Base-by-base conservation (phyloP, 371 early-diverging fungal species). In the Mortierella sp. region DNA sequence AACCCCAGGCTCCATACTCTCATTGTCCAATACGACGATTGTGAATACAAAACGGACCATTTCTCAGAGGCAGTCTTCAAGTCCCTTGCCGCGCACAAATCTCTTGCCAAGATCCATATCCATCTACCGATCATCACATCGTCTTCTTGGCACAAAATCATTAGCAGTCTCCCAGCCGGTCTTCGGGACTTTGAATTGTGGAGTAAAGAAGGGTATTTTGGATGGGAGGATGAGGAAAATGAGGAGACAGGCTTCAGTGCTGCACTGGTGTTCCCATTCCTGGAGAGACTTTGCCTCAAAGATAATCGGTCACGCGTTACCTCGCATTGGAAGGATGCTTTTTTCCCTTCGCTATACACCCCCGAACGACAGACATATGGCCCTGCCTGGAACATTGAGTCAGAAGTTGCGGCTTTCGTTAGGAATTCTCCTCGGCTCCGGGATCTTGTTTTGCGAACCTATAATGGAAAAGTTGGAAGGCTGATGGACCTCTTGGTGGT, bases 11-110 rank as follows among this genome's bases (percentile, higher is more conserved):
- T 71, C 14, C 71, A 16, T 26, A 71, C 71, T 21, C 16, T 71
- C 10, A 10, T 14, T 16, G 26, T 71, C 19, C 10, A 71, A 7
- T 26, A 71, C 13, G 2, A 28, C 5, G 71, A 71, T 10, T 2
- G 6, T n/a, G 14, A 14, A 14, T 71, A 45, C 71, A 71, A 8
- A 47, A 28, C 11, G 45, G 47, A 44, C 47, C 44, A 47, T 16
- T 47, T 71, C 28, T 45, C 71, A 45, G 71, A 71, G 16, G 8
- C 71, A 11, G 71, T 71, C 47, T 28, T 71, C 71, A 16, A 71
- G 28, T 71, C 71, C 16, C 28, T 71, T 6, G 45, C 26, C 0
- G 3, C 71, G 9, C 71, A 71, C 19, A 71, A 16, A 16, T 44
- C 28, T 7, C 71, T 71, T 26, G 8, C 71, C 28, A n/a, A 19